Percentiles rank a stretch among this genome's conserved stretches.
Evolutionary conservation across 163 green algal genomes (phyloP).

Genomic region (Chloroidium sp.): DNA sequence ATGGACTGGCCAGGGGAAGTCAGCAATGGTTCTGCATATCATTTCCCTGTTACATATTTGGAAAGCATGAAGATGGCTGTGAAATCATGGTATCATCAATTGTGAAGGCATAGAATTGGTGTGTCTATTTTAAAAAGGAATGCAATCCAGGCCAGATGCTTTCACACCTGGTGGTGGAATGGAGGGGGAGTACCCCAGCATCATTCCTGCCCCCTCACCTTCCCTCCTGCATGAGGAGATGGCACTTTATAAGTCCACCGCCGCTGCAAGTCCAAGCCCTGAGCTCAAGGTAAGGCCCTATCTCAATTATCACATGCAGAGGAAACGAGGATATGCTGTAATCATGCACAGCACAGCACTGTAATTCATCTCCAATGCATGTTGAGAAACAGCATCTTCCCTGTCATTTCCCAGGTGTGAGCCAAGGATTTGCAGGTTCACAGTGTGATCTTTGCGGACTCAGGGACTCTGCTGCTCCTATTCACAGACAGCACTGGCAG

Average conservation of each 20-base stretch:
- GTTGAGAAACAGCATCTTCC: too few species aligned
- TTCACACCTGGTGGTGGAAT: neutral
- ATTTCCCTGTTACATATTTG: too few species aligned
- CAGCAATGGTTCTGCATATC: too few species aligned
- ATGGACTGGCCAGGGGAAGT: too few species aligned
- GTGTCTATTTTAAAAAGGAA: too few species aligned
- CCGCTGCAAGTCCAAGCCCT: neutral
- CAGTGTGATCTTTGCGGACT: neutral
- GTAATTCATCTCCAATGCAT: too few species aligned
- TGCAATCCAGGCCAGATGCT: neutral
- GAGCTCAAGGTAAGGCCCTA: neutral
- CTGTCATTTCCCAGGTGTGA: too few species aligned
- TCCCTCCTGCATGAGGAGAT: neutral
- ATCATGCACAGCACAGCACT: too few species aligned
- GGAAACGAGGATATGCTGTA: too few species aligned
- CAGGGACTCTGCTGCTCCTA: neutral
- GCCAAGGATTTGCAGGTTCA: neutral
- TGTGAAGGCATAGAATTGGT: too few species aligned
- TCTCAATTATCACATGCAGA: neutral
- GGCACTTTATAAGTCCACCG: neutral
- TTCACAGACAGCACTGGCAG: neutral
- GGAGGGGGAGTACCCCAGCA: neutral
- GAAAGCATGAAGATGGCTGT: too few species aligned
- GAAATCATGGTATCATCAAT: too few species aligned
- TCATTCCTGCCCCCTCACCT: neutral